Base-by-base conservation (phyloP, 441 rosid species). In the Daphne laureola region DNA sequence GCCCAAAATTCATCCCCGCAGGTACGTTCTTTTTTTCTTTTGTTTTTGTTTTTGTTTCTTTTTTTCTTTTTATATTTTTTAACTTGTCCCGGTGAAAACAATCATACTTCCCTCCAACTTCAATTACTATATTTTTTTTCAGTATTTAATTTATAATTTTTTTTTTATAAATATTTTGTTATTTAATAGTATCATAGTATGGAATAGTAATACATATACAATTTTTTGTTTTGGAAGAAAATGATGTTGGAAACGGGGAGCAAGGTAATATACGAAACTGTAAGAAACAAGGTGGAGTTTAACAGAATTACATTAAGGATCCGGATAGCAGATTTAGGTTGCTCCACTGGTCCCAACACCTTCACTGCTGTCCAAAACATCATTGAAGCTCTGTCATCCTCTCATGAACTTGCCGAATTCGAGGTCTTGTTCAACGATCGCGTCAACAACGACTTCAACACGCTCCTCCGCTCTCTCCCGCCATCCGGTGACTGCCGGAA, bases 381-480 rank as follows among this genome's bases (percentile, higher is more conserved):
- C 45, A 46, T 56, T 7, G 43, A 27, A 35, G 60, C 60, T 35
- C 43, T 56, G 7, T 27, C 35, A 27, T n/a, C n/a, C n/a, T n/a
- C n/a, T n/a, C n/a, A 27, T 4, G 11, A 31, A 31, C 38, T 7
- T 31, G 4, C 11, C 38, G 64, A 59, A 18, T 59, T 51, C 11
- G 56, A 43, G 12, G 49, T 59, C 5, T 50, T 41, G 44, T 31
- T 59, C 57, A 59, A 59, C 14, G 64, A 59, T 35, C 57, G 43
- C 15, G 14, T 26, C 13, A 35, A 21, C 57, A 59, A 59, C 13
- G 64, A 59, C 18, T 59, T 59, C 51, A 59, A 59, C 43, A 51
- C 57, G 8, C 51, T 59, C 17, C 45, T 59, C 56, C n/a, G 41
- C 44, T 26, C 49, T 14, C 3, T 59, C 49, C 64, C 64, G 31